Conservation (phyloP, 2,329 filamentous ascomycete species). For the Stachybotrys elegans region DNA sequence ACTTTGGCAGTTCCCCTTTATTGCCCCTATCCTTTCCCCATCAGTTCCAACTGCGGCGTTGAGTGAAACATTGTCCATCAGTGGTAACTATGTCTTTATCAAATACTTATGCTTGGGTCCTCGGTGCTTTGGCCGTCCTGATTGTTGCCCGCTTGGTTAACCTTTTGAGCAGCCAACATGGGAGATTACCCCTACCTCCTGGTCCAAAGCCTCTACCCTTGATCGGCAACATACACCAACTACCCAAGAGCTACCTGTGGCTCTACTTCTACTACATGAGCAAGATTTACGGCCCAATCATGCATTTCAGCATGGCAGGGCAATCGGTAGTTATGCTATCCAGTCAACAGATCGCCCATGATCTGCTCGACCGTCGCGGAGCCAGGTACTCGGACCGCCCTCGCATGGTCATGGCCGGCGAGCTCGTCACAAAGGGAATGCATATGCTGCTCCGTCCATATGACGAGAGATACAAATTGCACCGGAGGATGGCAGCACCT, state of each 20-base stretch:
- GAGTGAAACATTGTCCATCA: no score
- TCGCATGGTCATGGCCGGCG: conserved; percentile 29
- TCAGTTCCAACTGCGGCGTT: no score
- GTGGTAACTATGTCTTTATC: no score
- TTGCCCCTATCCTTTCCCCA: no score
- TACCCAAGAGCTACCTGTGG: conserved; percentile 44
- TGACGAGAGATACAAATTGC: conserved; percentile 29
- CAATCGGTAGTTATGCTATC: conserved; percentile 16
- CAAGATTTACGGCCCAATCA: conserved; percentile 16
- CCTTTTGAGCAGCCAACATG: no score
- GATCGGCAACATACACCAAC: conserved; percentile 18
- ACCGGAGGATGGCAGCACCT: conserved; percentile 32
- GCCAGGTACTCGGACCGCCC: conserved; percentile 15
- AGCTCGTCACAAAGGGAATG: conserved; percentile 26
- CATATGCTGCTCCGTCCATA: conserved; percentile 37
- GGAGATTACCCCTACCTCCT: conserved; percentile 25
- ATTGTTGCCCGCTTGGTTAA: no score
- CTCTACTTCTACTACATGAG: conserved; percentile 45
- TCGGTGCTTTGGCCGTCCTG: no score
- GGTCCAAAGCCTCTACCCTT: conserved; percentile 14
- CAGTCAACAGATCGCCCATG: conserved; percentile 12
- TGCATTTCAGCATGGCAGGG: conserved; percentile 15
- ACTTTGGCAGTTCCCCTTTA: no score
- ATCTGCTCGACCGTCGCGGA: conserved; percentile 14
- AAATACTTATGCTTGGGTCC: no score